phyloP scores from a whole-genome alignment of 139 green algal genomes.

The Micractinium sp. region DNA sequence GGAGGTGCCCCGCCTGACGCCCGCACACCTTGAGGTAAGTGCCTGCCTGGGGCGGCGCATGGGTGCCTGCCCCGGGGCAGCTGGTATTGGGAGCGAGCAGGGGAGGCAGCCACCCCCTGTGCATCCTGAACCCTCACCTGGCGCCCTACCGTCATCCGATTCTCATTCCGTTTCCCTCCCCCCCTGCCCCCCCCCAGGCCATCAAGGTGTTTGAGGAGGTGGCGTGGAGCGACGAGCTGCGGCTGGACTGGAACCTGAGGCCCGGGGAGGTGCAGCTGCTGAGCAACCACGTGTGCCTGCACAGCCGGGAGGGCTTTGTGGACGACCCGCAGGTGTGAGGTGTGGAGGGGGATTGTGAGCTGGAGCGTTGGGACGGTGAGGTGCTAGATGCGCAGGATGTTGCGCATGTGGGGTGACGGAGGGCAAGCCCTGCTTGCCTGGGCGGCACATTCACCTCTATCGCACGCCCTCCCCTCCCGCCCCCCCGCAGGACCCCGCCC shows the following conservation, averaged over 20 bases:
- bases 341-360: background rate
- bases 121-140: too few relatives aligned
- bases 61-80: too few relatives aligned
- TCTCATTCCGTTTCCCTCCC: too few relatives aligned
- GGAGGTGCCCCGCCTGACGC: constrained; percentile 57
- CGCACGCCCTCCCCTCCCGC: background rate
- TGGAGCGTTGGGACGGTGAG: too few relatives aligned
- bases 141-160: too few relatives aligned
- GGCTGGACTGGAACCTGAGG: constrained; percentile 65
- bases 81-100: too few relatives aligned
- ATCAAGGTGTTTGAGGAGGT: constrained; percentile 51
- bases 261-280: constrained; percentile 77
- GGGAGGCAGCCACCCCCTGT: too few relatives aligned
- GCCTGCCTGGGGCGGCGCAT: background rate
- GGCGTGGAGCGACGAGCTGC: constrained; percentile 52
- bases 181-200: too few relatives aligned
- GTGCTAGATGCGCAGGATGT: too few relatives aligned
- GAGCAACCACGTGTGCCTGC: constrained; percentile 68
- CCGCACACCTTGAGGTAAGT: constrained; percentile 51
- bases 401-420: background rate
- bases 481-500: constrained; percentile 8
- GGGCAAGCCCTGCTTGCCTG: background rate
- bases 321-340: constrained; percentile 44
- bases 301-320: constrained; percentile 56
- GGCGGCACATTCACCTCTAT: background rate